A percentile compares a stretch with the other conserved stretches of the same genome.
Evolutionary conservation across 2,329 filamentous ascomycete genomes (phyloP).

Genomic region (Fusarium incarnatum): DNA sequence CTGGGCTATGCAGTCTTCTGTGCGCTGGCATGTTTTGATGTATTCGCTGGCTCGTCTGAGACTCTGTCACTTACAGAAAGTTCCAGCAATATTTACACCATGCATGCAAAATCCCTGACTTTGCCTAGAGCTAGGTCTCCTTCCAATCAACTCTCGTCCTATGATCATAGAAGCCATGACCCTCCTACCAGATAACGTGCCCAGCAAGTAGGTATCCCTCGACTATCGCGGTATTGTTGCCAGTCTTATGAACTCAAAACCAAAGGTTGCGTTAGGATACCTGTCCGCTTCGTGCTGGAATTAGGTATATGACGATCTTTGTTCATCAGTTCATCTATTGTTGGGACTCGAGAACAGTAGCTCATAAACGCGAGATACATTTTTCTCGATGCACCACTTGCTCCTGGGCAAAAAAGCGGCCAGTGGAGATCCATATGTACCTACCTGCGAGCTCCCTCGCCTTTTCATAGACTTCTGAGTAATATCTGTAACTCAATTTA

Average conservation of each 20-base stretch:
- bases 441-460: not conserved
- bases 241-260: not conserved
- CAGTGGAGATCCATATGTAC: not conserved
- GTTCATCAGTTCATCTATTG: not conserved
- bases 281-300: not conserved
- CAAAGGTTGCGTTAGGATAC: not conserved
- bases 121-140: not conserved
- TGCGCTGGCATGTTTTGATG: constrained; percentile 4
- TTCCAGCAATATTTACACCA: constrained; percentile 5
- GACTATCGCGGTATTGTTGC: not conserved
- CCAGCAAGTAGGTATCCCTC: not conserved
- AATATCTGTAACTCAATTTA: not conserved
- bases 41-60: constrained; percentile 5
- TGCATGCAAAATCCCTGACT: constrained; percentile 3
- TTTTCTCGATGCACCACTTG: not conserved
- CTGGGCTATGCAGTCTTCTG: not conserved
- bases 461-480: not conserved
- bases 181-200: not conserved
- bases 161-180: not conserved
- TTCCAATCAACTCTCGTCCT: not conserved
- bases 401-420: not conserved
- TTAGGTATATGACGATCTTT: not conserved
- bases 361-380: too few relatives aligned
- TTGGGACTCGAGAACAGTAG: not conserved
- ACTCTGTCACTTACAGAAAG: not conserved